Evolutionary conservation across 139 green algal species (phyloP), one percentile per base, ranked within the genome.

Genomic region (Volvox africanus): DNA sequence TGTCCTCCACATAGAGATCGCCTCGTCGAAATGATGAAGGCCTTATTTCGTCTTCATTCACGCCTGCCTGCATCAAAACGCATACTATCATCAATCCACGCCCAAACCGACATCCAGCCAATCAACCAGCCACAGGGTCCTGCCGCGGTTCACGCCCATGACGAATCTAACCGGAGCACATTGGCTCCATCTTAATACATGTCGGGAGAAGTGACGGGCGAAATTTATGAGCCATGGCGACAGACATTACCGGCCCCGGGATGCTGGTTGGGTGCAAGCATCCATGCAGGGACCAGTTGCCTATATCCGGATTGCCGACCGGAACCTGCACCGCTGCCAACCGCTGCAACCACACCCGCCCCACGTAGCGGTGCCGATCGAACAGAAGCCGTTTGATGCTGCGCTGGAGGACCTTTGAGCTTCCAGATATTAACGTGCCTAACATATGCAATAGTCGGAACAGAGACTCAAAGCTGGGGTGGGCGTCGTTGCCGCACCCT

Each of bases 331-430:
- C 24, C 0, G 20, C 17, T n/a, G 61, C 80, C 0, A 91, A 36
- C 79, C 61, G 67, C 26, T 22, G 76, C 76, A 91, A 32, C 37
- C 20, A 65, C 35, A 13, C 44, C 20, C 61, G 61, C 16, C 87
- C 87, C 33, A 85, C 30, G 19, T 83, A 91, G 61, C 76, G 87
- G 61, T 86, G 76, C 33, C 87, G 87, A 9, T 80, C 73, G 24
- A 86, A 80, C 0, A 91, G 61, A 12, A 91, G 61, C n/a, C 73
- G 37, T 30, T 90, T 76, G 55, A 90, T 17, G 86, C 75, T 86
- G 3, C 87, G 87, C 16, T 79, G 32, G 9, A 86, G 30, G 24
- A 36, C 14, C 11, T 32, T n/a, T 26, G 50, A 36, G 55, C 76
- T 50, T 17, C 37, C 68, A 61, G 76, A 55, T 9, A 78, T 0